Evolutionary conservation across 345 rosid genomes (phyloP), one percentile per base, ranked within the genome.

Genomic region (Nasturtium officinale): DNA sequence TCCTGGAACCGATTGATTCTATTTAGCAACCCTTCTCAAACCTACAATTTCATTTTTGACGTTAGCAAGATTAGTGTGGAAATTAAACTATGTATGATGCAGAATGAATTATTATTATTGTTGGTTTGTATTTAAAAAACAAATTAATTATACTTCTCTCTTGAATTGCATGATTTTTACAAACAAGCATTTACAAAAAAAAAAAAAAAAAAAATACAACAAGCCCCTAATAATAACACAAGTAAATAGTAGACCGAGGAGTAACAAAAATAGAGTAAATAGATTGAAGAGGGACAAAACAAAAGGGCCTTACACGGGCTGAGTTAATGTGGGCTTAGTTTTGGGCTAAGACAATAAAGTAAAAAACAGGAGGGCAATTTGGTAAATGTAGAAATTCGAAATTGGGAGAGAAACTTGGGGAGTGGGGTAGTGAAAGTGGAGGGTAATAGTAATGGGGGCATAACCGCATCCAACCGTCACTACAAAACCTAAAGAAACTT

Each of bases 391-490:
- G 2, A 73, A 46, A 38, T 71, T 78, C 51, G 48, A 81, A 81
- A 35, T 1, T 1, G 1, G n/a, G 70, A 67, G 83, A 84, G 78
- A 80, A 82, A 72, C 67, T 62, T 48, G 84, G 80, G 65, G 46
- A 66, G 72, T 79, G 79, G 86, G 83, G 79, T 69, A 33, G n/a
- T 62, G 62, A 52, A 29, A 55, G 78, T 63, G 64, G 75, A 72
- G 71, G 76, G 65, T 75, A 55, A 75, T 76, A 78, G 82, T 72
- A 63, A 63, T 45, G 55, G 18, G 9, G 48, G 15, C 40, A 72
- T 82, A 84, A 85, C 88, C 65, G 88, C 61, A 58, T 74, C 23
- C 32, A 82, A 84, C 85, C 78, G 83, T 66, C 81, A 73, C 76
- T 78, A 54, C 77, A 52, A 64, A 57, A 57, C 20, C 71, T 6